A percentile compares a stretch with the other conserved stretches of the same genome.
Evolutionary conservation across 306 rosid genomes (phyloP).

Genomic region (Castanospermum australe): DNA sequence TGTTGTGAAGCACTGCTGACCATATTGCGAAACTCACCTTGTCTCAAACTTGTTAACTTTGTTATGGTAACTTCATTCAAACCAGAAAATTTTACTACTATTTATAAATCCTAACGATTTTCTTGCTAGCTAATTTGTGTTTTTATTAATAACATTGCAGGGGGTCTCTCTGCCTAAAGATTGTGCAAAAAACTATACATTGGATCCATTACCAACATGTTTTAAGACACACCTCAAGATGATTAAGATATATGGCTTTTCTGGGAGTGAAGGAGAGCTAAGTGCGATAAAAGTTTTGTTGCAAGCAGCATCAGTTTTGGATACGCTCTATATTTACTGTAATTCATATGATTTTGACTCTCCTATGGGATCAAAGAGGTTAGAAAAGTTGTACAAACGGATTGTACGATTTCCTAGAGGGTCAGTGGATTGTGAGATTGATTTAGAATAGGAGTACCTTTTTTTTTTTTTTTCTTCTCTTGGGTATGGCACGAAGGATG

Average conservation of each 20-base stretch:
- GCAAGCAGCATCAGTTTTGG: not conserved
- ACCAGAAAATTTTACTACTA: not conserved
- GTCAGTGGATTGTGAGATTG: not conserved
- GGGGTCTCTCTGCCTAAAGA: not conserved
- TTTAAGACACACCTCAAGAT: not conserved
- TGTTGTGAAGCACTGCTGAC: not conserved
- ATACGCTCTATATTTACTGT: not conserved
- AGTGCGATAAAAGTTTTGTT: conserved; percentile 4
- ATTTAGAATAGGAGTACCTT: not conserved
- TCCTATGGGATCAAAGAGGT: not conserved
- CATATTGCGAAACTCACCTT: not conserved
- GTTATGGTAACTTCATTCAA: not conserved
- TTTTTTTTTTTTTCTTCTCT: too few species aligned
- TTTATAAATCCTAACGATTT: not conserved
- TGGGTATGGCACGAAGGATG: too few species aligned
- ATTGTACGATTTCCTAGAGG: not conserved
- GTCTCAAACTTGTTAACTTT: not conserved
- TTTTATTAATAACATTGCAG: not conserved
- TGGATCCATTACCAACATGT: not conserved
- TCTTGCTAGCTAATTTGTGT: not conserved
- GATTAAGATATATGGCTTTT: not conserved
- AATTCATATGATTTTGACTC: not conserved
- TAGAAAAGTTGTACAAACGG: not conserved
- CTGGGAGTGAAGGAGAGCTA: not conserved
- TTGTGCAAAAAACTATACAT: not conserved